phyloP scores from a whole-genome alignment of 2,329 filamentous ascomycete species.

The Catunica adiposa region DNA sequence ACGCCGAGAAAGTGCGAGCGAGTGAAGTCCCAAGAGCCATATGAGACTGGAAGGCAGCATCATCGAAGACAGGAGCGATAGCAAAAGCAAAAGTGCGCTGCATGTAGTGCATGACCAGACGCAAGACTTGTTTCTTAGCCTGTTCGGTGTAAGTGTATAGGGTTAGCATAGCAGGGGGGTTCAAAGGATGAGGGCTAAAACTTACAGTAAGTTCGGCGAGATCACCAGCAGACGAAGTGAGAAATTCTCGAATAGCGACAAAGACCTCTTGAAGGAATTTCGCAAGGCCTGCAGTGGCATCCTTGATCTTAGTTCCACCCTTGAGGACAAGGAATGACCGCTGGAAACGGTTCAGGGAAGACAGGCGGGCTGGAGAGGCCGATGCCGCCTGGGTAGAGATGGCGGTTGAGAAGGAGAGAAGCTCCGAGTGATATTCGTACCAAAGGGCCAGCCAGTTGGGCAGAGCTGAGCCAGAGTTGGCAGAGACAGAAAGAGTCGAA shows the following conservation, averaged over 20 bases:
- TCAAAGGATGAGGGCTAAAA: neutral
- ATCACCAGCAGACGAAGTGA: slow-evolving; percentile 18
- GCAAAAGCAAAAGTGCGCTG: slow-evolving; percentile 35
- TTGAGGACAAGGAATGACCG: slow-evolving; percentile 38
- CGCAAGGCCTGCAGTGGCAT: slow-evolving; percentile 40
- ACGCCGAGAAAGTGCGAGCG: slow-evolving; percentile 1
- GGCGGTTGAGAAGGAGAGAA: slow-evolving; percentile 26
- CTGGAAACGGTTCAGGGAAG: slow-evolving; percentile 42
- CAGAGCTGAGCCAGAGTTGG: slow-evolving; percentile 22
- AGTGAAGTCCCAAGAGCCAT: slow-evolving; percentile 29
- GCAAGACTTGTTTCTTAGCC: slow-evolving; percentile 18
- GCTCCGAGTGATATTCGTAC: slow-evolving; percentile 33
- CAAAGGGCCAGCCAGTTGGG: slow-evolving; percentile 34
- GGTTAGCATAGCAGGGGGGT: neutral
- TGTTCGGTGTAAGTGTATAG: neutral
- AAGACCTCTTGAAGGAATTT: slow-evolving; percentile 30
- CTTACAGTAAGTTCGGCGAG: neutral
- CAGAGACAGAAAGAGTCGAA: slow-evolving; percentile 28
- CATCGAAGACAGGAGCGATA: slow-evolving; percentile 34
- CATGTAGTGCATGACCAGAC: slow-evolving; percentile 35
- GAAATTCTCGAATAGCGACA: slow-evolving; percentile 26
- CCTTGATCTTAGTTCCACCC: slow-evolving; percentile 40
- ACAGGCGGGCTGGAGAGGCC: slow-evolving; percentile 32
- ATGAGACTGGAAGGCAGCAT: slow-evolving; percentile 48
- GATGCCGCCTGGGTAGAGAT: slow-evolving; percentile 28